Base-by-base conservation (phyloP, 2,329 filamentous ascomycete genomes). In the Allantophomopsis lycopodina region DNA sequence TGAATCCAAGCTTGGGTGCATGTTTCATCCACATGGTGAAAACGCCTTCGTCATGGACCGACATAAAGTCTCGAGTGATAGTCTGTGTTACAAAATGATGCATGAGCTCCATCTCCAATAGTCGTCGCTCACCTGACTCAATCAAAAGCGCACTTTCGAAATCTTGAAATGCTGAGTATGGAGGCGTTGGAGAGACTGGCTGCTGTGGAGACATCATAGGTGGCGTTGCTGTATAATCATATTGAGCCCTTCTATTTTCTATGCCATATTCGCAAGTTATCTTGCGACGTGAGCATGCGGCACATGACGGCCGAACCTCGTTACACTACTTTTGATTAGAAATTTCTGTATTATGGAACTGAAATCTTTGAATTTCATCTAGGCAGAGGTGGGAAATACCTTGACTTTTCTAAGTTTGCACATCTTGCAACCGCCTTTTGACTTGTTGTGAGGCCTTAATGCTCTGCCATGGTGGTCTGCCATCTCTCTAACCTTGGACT, bases 71-170 rank as follows among this genome's bases (percentile, higher is more conserved):
- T 28, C 23, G 23, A 14, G 40, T 36, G 30, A 44, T 36, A 7
- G 39, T 40, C n/a, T 16, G 35, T 13, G 37, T 39, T 17, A 38
- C 21, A 33, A 41, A 44, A 13, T 44, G 46, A 36, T 51, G 47
- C 43, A 51, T 43, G 20, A 51, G 47, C 21, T 48, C 41, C 18
- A 50, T 37, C 30, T 51, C 49, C 17, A 51, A 41, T 7, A 49
- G 35, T 5, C 38, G 42, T 4, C 16, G 7, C 23, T 28, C 23
- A 12, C 23, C 11, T 28, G 39, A 34, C 5, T 42, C 39, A 11
- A 21, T 8, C 11, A 28, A 23, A 13, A 39, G 13, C 15, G 12
- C 20, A 14, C 7, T 12, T 28, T 28, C 23, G 3, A 28, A 28
- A 10, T 28, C 23, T 28, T 28, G 23, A 28, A 28, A 28, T 10